Conservation (phyloP, 306 rosid genomes). For the Sicyos edulis region DNA sequence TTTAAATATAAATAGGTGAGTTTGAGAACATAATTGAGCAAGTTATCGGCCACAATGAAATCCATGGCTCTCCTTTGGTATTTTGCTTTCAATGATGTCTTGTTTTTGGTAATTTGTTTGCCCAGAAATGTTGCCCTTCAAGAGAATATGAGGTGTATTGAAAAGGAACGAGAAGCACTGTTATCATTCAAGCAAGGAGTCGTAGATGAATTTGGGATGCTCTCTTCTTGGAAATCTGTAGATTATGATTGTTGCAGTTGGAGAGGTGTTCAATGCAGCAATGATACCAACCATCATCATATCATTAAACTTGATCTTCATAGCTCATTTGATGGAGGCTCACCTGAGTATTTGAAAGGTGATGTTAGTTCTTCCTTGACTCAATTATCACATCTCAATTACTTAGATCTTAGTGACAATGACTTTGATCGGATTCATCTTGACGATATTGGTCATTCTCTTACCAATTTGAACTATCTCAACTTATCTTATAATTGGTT, state of each 20-base stretch:
- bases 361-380: neutral
- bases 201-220: neutral
- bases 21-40: neutral
- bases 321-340: neutral
- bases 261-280: conserved; percentile 8
- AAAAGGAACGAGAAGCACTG: neutral
- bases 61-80: neutral
- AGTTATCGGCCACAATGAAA: neutral
- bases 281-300: neutral
- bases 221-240: neutral
- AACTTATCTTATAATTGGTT: neutral
- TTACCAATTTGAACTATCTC: neutral
- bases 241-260: neutral
- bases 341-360: neutral
- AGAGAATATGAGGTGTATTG: neutral
- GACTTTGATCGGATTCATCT: neutral
- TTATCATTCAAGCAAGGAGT: neutral
- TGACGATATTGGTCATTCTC: neutral
- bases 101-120: neutral
- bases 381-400: neutral
- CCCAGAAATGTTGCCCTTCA: neutral
- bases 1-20: neutral
- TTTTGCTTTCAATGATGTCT: neutral
- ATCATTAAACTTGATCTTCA: neutral
- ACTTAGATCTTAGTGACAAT: neutral